A percentile compares a stretch with the other conserved stretches of the same genome.
phyloP scores from a whole-genome alignment of 2,329 filamentous ascomycete genomes.

The Phialophora expanda region DNA sequence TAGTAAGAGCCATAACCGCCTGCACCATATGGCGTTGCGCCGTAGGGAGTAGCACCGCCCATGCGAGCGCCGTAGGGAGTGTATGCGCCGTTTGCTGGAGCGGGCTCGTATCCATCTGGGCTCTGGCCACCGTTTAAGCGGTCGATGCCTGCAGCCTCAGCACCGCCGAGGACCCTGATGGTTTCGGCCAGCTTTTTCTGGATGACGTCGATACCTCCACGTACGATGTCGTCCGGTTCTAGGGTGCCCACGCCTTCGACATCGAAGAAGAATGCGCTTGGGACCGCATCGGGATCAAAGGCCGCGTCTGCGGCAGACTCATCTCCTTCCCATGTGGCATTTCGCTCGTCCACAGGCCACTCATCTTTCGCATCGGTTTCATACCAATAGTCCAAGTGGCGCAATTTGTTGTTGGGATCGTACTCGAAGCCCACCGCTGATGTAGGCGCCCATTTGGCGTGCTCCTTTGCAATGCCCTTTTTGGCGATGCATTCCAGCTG shows the following conservation, averaged over 20 bases:
- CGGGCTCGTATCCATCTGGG: slow-evolving; percentile 55
- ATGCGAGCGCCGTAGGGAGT: slow-evolving; percentile 69
- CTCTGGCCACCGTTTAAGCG: slow-evolving; percentile 56
- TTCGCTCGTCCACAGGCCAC: slow-evolving; percentile 68
- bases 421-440: slow-evolving; percentile 96
- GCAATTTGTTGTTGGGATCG: slow-evolving; percentile 94
- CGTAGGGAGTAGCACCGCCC: slow-evolving; percentile 62
- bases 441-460: slow-evolving; percentile 96
- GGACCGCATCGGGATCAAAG: slow-evolving; percentile 89
- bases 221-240: slow-evolving; percentile 86
- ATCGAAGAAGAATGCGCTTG: slow-evolving; percentile 87
- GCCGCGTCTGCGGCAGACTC: slow-evolving; percentile 81
- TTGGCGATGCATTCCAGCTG: slow-evolving; percentile 91
- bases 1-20: slow-evolving; percentile 37
- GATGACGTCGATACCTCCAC: slow-evolving; percentile 83
- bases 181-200: slow-evolving; percentile 88
- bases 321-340: slow-evolving; percentile 74
- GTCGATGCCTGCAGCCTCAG: slow-evolving; percentile 51
- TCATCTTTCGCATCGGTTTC: slow-evolving; percentile 81
- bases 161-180: slow-evolving; percentile 64
- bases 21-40: slow-evolving; percentile 62
- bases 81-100: slow-evolving; percentile 53
- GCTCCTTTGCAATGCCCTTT: slow-evolving; percentile 98
- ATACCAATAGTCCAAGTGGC: slow-evolving; percentile 93
- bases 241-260: slow-evolving; percentile 88